Base-by-base conservation (phyloP, 306 rosid species). In the Macrotyloma uniflorum region DNA sequence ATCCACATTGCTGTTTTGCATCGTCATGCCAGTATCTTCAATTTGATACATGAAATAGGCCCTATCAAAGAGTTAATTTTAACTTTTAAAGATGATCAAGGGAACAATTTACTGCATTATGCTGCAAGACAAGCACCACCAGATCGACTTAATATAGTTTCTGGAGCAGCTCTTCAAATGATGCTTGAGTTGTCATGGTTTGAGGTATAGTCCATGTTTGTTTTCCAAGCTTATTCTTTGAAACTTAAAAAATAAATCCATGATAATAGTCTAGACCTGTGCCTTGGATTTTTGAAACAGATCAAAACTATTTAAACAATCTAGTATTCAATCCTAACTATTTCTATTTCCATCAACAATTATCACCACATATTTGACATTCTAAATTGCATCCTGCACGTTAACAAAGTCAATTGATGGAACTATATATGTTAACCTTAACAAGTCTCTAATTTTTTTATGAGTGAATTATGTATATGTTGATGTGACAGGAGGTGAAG, bases 111-210 rank as follows among this genome's bases (percentile, higher is more conserved):
- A 16, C 46, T 85, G 66, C 89, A 85, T 57, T n/a, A 38, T 63
- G 86, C 74, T 47, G 86, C 89, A 13, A 63, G 33, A 59, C 70
- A 75, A 61, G 80, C 89, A 64, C 80, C 80, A 0, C 74, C 70
- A 1, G 65, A 79, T 70, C 79, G 77, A 24, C 74, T 85, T 0
- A 81, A 82, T 15, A 1, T 69, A 13, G 81, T 85, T 18, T 69
- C 83, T 42, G 88, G 88, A 50, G 88, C 86, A 14, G 86, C 88
- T 82, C 73, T 85, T 11, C 88, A 85, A 62, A 81, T 85, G 86
- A 81, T 74, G 75, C 79, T 61, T 0, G 88, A 85, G 72, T 68
- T 85, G 40, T 51, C 82, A 53, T 85, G 88, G 88, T 81, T 85
- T 74, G 83, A 85, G 88, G 88, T 85, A 85, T 30, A 30, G 22